Evolutionary conservation across 1,139 yeast species (phyloP), one percentile per base, ranked within the genome.

Genomic region (Magnusiomyces ingens): DNA sequence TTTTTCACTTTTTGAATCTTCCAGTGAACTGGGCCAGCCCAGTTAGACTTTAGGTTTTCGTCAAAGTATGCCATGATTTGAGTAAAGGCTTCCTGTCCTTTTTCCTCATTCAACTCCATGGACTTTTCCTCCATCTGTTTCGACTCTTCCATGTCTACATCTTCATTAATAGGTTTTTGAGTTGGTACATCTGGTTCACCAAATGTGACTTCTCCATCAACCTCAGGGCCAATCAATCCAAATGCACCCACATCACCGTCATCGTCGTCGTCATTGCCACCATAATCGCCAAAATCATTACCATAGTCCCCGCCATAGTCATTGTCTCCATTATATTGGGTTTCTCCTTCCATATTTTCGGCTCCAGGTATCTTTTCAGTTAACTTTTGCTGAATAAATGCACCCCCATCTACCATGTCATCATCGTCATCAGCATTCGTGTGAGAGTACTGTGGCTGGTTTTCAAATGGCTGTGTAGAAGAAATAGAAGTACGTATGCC

Each of bases 21-120:
- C 98, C 98, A 93, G 68, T 89, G 94, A 58, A 88, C 94, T 4
- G 96, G 93, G 8, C 96, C 96, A 45, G 95, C 79, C 96, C 96
- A 89, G 65, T 81, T 84, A 48, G 79, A 76, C 58, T 76, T 81
- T 70, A 87, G 71, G 17, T 80, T 77, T 57, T 80, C 82, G 64
- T 88, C 95, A 67, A 88, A 87, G 65, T 86, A 86, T 0, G 88
- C 82, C 82, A 89, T 82, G 52, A 88, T 73, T 61, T 84, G 43
- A 11, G 36, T 52, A 37, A 15, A 19, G 17, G 32, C 32, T 12
- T 29, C 46, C n/a, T 15, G 41, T 12, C 18, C 32, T 26, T 26
- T 26, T 26, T 26, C 32, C 8, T 8, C 32, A 8, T 4, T 5
- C 8, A 26, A 4, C 8, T 26, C 32, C 4, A 5, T 26, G 32